Percentiles rank a stretch among this genome's conserved stretches.
Evolutionary conservation across 345 rosid species (phyloP).

Genomic region (Aquilaria malaccensis): DNA sequence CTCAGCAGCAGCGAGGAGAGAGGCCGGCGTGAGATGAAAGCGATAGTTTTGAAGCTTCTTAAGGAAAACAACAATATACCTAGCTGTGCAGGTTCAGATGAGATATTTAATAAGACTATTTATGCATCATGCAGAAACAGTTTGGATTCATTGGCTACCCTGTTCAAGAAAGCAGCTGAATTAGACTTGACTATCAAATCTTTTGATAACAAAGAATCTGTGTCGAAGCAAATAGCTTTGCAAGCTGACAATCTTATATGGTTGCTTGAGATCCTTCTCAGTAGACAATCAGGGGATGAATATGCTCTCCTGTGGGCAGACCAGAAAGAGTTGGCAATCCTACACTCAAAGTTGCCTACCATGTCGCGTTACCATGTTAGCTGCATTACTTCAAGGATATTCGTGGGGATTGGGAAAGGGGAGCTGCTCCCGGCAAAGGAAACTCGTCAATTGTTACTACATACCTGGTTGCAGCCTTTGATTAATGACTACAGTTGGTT

Average conservation of each 20-base stretch:
- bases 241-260: slow-evolving; percentile 85
- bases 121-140: slow-evolving; percentile 62
- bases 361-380: slow-evolving; percentile 81
- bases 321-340: slow-evolving; percentile 60
- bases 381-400: slow-evolving; percentile 69
- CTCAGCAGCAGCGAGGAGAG: slow-evolving; percentile 86
- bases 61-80: slow-evolving; percentile 56
- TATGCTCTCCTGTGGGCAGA: slow-evolving; percentile 73
- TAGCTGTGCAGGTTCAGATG: slow-evolving; percentile 32
- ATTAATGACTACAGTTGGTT: slow-evolving; percentile 92
- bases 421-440: slow-evolving; percentile 86
- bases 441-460: slow-evolving; percentile 55
- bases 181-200: slow-evolving; percentile 29
- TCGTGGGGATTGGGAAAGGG: slow-evolving; percentile 89
- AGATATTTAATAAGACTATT: slow-evolving; percentile 60
- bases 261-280: slow-evolving; percentile 83
- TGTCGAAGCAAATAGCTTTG: slow-evolving; percentile 58
- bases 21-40: slow-evolving; percentile 90
- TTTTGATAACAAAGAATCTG: slow-evolving; percentile 33
- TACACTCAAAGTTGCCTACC: slow-evolving; percentile 63
- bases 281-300: slow-evolving; percentile 79
- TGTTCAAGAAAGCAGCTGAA: slow-evolving; percentile 54
- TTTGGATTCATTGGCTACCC: slow-evolving; percentile 45
- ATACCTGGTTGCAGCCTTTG: slow-evolving; percentile 89
- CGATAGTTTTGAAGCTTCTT: slow-evolving; percentile 82